Percentiles rank a stretch among this genome's conserved stretches.
Conservation (phyloP, 148 eudicot species). For the Chenopodium album region DNA sequence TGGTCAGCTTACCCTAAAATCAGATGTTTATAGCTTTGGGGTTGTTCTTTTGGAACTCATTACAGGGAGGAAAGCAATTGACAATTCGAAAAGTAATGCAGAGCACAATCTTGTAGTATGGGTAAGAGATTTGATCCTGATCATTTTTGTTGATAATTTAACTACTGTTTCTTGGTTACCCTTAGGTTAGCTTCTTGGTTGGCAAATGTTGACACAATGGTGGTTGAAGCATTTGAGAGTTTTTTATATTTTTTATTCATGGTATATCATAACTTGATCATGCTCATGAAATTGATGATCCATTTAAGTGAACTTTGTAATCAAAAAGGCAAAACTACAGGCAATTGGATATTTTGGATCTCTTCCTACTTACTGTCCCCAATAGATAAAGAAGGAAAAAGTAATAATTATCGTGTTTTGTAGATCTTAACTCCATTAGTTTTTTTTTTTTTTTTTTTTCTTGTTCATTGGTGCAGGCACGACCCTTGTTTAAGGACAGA, state of each 20-base stretch:
- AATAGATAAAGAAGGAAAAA: not conserved
- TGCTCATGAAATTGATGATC: not conserved
- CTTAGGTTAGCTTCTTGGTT: not conserved
- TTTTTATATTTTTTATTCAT: not conserved
- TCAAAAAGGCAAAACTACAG: not conserved
- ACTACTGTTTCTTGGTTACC: not conserved
- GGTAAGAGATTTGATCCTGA: conserved; percentile 44
- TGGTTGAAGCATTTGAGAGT: not conserved
- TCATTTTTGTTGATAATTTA: not conserved
- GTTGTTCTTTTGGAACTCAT: conserved; percentile 79
- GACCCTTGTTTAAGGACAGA: conserved; percentile 66
- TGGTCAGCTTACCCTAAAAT: conserved; percentile 77
- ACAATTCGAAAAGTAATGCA: conserved; percentile 29
- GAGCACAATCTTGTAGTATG: conserved; percentile 74
- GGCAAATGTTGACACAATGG: not conserved
- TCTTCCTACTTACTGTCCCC: not conserved
- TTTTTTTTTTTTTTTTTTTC: not conserved
- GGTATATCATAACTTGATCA: not conserved
- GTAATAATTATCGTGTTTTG: not conserved
- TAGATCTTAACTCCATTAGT: not conserved
- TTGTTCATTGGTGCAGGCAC: conserved; percentile 43
- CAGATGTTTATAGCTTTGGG: conserved; percentile 85
- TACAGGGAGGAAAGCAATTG: conserved; percentile 73
- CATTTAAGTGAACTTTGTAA: not conserved
- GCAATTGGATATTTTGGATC: not conserved